A percentile compares a stretch with the other conserved stretches of the same genome.
These are phyloP conservation scores for Myriosclerotinia curreyana DNA, from an alignment of 2,329 filamentous ascomycete genomes.

Conservation along the genomic window DNA sequence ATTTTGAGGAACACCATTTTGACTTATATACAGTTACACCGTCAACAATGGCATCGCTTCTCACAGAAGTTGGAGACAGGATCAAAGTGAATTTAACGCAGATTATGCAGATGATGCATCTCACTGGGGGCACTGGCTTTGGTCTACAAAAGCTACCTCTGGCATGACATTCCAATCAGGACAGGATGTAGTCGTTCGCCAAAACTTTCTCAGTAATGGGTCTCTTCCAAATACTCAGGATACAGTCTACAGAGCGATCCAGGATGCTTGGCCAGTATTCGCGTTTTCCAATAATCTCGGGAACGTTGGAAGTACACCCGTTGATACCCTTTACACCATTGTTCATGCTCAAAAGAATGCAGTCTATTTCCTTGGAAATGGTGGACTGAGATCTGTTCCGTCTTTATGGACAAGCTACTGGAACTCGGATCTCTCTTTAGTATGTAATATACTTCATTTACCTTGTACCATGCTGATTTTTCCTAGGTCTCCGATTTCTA, in stretches of 20 bases:
- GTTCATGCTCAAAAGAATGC: slow-evolving; percentile 35
- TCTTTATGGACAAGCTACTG: slow-evolving; percentile 79
- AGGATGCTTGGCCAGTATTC: slow-evolving; percentile 75
- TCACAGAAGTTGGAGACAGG: slow-evolving; percentile 31
- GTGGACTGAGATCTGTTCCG: slow-evolving; percentile 61
- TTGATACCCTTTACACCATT: slow-evolving; percentile 33
- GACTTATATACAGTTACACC: slow-evolving; percentile 48
- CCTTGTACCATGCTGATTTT: slow-evolving; percentile 16
- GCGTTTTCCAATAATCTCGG: slow-evolving; percentile 52
- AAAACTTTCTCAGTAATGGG: slow-evolving; percentile 62
- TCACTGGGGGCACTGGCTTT: slow-evolving; percentile 79
- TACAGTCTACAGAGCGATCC: slow-evolving; percentile 61
- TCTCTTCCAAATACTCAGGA: slow-evolving; percentile 64
- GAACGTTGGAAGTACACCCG: slow-evolving; percentile 26
- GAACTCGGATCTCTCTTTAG: slow-evolving; percentile 56
- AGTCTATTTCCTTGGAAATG: slow-evolving; percentile 31
- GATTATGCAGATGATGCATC: slow-evolving; percentile 47
- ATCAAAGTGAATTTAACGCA: slow-evolving; percentile 36
- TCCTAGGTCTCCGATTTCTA: slow-evolving; percentile 66
- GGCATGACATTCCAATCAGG: slow-evolving; percentile 67
- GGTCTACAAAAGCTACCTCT: slow-evolving; percentile 60
- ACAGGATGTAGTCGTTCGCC: slow-evolving; percentile 60
- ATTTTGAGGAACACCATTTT: slow-evolving; percentile 44
- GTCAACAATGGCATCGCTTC: slow-evolving; percentile 30
- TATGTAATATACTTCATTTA: slow-evolving; percentile 29